Evolutionary conservation across 2,329 filamentous ascomycete genomes (phyloP).

Genomic region (Diplodia seriata): DNA sequence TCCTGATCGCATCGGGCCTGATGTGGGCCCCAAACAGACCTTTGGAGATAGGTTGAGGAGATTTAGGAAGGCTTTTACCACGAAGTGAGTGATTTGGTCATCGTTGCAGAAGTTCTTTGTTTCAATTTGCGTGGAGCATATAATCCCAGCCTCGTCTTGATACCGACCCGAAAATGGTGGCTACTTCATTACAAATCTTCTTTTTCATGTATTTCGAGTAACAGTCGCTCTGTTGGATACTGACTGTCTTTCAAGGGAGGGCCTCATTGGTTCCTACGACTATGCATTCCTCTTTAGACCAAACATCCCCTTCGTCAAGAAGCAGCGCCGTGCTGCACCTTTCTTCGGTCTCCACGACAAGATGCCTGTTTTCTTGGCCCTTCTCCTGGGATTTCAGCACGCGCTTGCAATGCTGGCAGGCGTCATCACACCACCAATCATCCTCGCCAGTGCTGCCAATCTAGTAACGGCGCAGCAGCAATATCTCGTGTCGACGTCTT

Average conservation of each 20-base stretch:
- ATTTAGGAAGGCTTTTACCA: conserved; percentile 56
- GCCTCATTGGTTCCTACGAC: conserved; percentile 85
- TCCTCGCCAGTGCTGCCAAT: conserved; percentile 69
- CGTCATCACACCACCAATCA: conserved; percentile 79
- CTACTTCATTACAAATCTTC: background rate
- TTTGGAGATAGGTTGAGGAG: conserved; percentile 49
- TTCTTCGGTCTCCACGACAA: conserved; percentile 85
- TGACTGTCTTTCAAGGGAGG: conserved; percentile 58
- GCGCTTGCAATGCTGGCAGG: conserved; percentile 72
- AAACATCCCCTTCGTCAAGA: conserved; percentile 82
- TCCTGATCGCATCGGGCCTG: conserved; percentile 55
- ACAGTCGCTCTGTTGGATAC: background rate
- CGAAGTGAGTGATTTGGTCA: conserved; percentile 48
- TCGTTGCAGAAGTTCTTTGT: background rate
- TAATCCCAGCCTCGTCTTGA: background rate
- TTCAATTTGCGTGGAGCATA: background rate
- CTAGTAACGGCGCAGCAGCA: conserved; percentile 67
- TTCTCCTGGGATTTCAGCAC: conserved; percentile 81
- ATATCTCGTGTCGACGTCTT: conserved; percentile 78
- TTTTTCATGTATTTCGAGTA: no score
- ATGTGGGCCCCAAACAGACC: conserved; percentile 5
- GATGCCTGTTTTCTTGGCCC: conserved; percentile 76
- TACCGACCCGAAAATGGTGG: background rate
- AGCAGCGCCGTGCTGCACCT: conserved; percentile 65
- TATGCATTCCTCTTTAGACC: conserved; percentile 86